phyloP scores from a whole-genome alignment of 1,284 basidiomycete genomes.

The Phylloboletellus chloephorus region DNA sequence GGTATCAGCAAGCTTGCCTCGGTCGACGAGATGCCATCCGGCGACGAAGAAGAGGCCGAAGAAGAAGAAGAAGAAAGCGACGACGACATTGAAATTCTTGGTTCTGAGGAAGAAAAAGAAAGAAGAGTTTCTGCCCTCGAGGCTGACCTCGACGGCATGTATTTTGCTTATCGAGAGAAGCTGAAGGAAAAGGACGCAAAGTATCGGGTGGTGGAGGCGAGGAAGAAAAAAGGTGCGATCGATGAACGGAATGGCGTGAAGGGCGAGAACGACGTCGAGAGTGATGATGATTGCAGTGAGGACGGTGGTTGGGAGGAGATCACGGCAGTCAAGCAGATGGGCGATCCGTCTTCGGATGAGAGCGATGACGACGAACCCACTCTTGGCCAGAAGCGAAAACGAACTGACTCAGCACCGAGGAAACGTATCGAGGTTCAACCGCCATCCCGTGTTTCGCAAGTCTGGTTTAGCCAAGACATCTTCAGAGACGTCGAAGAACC shows the following conservation, averaged over 20 bases:
- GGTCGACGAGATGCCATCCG: constrained; percentile 45
- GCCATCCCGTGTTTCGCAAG: constrained; percentile 46
- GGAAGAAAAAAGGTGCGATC: constrained; percentile 67
- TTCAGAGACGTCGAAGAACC: constrained; percentile 65
- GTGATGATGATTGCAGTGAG: constrained; percentile 42
- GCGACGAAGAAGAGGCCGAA: constrained; percentile 37
- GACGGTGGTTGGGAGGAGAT: constrained; percentile 78
- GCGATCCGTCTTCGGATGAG: constrained; percentile 56
- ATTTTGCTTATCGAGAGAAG: constrained; percentile 82
- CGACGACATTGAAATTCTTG: constrained; percentile 49
- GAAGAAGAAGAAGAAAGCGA: constrained; percentile 40
- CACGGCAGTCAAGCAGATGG: constrained; percentile 56
- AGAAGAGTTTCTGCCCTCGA: constrained; percentile 67
- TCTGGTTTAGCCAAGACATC: constrained; percentile 96
- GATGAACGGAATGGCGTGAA: constrained; percentile 79
- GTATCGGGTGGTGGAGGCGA: constrained; percentile 81
- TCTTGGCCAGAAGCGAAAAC: constrained; percentile 41
- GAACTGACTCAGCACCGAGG: constrained; percentile 34
- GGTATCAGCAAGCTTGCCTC: constrained; percentile 43
- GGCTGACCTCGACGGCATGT: constrained; percentile 81
- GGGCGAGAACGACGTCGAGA: constrained; percentile 44
- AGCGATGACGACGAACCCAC: constrained; percentile 42
- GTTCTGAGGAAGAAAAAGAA: constrained; percentile 70
- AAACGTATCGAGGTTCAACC: constrained; percentile 39
- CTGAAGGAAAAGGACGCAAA: constrained; percentile 86